phyloP scores from a whole-genome alignment of 495 filamentous ascomycete genomes.

The Aspergillus sclerotiicarbonarius region DNA sequence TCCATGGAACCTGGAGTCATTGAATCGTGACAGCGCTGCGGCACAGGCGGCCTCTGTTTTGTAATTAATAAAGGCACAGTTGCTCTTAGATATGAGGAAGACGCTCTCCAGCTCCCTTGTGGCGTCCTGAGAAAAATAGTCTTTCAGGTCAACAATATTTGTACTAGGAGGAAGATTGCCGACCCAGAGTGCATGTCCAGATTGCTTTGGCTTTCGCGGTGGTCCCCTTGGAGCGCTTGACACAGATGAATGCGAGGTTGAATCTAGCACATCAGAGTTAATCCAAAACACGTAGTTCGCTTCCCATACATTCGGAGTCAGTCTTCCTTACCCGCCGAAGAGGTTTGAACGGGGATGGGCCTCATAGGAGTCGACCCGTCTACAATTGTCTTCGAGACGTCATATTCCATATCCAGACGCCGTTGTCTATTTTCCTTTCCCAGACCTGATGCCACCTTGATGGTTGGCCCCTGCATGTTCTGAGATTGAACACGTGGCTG shows the following conservation, averaged over 20 bases:
- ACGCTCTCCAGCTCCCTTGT: conserved; percentile 79
- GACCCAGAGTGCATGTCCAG: conserved; percentile 93
- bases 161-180: conserved; percentile 88
- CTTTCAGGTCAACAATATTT: conserved; percentile 75
- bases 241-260: conserved; percentile 22
- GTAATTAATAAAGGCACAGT: conserved; percentile 98
- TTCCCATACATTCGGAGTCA: not conserved
- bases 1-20: conserved; percentile 87
- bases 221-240: conserved; percentile 72
- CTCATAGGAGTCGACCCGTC: conserved; percentile 42
- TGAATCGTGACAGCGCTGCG: conserved; percentile 78
- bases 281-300: not conserved
- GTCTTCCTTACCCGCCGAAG: conserved; percentile 26
- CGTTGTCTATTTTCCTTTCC: conserved; percentile 25
- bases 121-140: conserved; percentile 84
- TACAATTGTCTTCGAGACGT: conserved; percentile 44
- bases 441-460: not conserved
- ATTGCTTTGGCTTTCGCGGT: conserved; percentile 88
- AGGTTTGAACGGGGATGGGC: conserved; percentile 13
- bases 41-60: conserved; percentile 74
- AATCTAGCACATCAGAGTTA: conserved; percentile 15
- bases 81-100: conserved; percentile 95
- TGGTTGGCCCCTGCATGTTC: not conserved
- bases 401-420: conserved; percentile 24
- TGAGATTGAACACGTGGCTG: conserved; percentile 9